Evolutionary conservation across 225 moss, liverwort and hornwort species (phyloP).

Genomic region (Rhytidiadelphus loreus): DNA sequence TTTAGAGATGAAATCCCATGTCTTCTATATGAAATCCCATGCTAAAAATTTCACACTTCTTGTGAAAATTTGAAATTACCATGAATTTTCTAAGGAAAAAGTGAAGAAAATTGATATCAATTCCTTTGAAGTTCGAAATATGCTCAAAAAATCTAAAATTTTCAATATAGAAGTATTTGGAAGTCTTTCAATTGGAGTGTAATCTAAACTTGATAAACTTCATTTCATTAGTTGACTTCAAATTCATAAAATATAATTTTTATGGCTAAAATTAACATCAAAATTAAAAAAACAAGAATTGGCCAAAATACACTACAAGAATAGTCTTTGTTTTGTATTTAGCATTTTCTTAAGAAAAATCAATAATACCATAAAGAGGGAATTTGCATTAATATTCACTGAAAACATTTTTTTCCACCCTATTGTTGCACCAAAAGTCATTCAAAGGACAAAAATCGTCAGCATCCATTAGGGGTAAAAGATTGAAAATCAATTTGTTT

Average conservation of each 20-base stretch:
- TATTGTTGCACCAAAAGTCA: too few relatives aligned
- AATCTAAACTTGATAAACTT: background rate
- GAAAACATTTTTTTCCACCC: background rate
- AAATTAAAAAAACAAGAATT: too few relatives aligned
- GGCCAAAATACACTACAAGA: background rate
- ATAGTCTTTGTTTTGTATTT: background rate
- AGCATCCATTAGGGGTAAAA: too few relatives aligned
- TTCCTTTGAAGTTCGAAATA: background rate
- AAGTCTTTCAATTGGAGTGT: background rate
- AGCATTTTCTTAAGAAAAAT: too few relatives aligned
- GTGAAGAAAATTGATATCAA: background rate
- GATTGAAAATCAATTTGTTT: background rate
- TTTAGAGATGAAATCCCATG: too few relatives aligned
- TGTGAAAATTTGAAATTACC: background rate
- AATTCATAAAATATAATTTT: too few relatives aligned
- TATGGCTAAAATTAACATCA: too few relatives aligned
- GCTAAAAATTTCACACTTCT: background rate
- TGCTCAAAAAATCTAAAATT: accelerated
- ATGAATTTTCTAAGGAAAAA: background rate
- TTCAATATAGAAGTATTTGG: accelerated
- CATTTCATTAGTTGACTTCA: background rate
- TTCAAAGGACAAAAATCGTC: too few relatives aligned
- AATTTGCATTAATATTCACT: too few relatives aligned
- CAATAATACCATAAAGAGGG: too few relatives aligned
- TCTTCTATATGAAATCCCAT: background rate